phyloP scores from a whole-genome alignment of 192 early-diverging fungal genomes.

The Coemansia sp. region DNA sequence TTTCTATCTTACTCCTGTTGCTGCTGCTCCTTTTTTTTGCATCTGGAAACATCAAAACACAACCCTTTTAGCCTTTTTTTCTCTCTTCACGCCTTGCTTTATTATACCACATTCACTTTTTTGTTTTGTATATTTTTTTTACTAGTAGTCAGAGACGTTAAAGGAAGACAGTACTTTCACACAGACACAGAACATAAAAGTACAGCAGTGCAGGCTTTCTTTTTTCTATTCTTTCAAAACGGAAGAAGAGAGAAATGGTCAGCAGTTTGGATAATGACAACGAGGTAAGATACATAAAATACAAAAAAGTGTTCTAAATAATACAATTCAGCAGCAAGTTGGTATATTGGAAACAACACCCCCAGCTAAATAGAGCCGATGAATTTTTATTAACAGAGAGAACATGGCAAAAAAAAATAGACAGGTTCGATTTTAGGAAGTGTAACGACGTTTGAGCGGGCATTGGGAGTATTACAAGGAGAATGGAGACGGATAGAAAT shows the following conservation, averaged over 20 bases:
- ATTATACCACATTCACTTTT: not conserved
- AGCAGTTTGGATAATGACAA: not conserved
- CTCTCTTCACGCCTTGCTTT: constrained; percentile 4
- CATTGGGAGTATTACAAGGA: constrained; percentile 27
- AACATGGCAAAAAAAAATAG: not conserved
- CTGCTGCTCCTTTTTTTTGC: constrained; percentile 2
- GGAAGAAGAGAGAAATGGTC: not conserved
- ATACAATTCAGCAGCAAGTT: too few species aligned
- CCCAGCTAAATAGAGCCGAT: too few species aligned
- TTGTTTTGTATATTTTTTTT: not conserved
- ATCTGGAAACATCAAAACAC: not conserved
- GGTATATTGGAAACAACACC: not conserved
- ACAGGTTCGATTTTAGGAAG: constrained; percentile 4
- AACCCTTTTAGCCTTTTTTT: not conserved
- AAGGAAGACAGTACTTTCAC: not conserved
- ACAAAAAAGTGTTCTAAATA: not conserved
- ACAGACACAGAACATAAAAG: not conserved
- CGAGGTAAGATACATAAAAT: not conserved
- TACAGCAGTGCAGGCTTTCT: too few species aligned
- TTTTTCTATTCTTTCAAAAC: not conserved
- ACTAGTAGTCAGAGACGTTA: not conserved
- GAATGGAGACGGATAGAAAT: constrained; percentile 49
- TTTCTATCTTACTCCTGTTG: not conserved
- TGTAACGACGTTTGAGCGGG: constrained; percentile 30
- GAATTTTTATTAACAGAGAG: too few species aligned